Base-by-base conservation (phyloP, 1,284 basidiomycete genomes). In the Apiotrichum montevideense region DNA sequence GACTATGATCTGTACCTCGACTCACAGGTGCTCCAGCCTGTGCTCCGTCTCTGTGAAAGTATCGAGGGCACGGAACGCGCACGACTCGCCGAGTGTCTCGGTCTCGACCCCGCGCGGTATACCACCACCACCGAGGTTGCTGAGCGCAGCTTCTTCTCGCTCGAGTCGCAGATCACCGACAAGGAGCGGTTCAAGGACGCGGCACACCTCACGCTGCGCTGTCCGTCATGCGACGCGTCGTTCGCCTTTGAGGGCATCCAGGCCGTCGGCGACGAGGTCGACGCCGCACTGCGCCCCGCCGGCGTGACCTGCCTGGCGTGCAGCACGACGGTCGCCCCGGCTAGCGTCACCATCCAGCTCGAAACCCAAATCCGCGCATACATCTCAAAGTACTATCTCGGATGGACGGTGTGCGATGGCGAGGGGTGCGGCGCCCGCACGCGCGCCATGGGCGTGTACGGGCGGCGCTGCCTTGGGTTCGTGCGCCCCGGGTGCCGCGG, bases 41-140 rank as follows among this genome's bases (percentile, higher is more conserved):
- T 98, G 51, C 90, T 98, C 70, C 86, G 96, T 69, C 78, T 98
- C 57, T 98, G 95, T 71, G 96, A 97, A 56, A 87, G 88, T 6
- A 98, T 99, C 56, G 91, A 97, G 68, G 95, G 95, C 7, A 98
- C 94, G 0, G 95, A 98, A 68, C 83, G 90, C 37, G 80, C 90
- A 8, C 82, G 95, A 35, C 78, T 98, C 13, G 96, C 96, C 1
- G 91, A 97, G 77, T 98, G 93, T 71, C 83, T 99, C 6, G 95
- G 93, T 87, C 81, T 99, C 55, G 94, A 98, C 72, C 88, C 91
- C 3, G 78, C 82, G 35, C 85, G 87, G 45, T 98, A 88, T 77
- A 82, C 82, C 46, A 76, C 78, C 15, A 72, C 73, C 3, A 78
- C 76, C 10, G 81, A 82, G 6, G 77, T 80, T 0, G 83, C 86